phyloP scores from a whole-genome alignment of 768 basidiomycete genomes.

The Lactifluus volemus region DNA sequence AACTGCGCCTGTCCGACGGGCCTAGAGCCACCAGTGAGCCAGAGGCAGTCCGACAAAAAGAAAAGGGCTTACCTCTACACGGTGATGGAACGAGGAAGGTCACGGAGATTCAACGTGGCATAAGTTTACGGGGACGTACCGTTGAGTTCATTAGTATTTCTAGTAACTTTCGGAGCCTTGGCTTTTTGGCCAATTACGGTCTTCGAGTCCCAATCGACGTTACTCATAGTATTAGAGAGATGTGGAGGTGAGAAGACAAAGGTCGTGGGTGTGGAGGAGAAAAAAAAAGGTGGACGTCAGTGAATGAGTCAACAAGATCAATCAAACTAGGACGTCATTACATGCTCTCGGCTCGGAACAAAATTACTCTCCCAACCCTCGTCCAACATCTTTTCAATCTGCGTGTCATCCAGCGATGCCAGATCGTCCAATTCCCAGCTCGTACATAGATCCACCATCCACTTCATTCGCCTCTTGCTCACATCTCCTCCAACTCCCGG shows the following conservation, averaged over 20 bases:
- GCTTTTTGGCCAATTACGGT: slow-evolving; percentile 63
- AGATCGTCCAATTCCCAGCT: slow-evolving; percentile 81
- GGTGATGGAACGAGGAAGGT: neutral
- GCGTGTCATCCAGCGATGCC: slow-evolving; percentile 52
- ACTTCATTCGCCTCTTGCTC: slow-evolving; percentile 77
- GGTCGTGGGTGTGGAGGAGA: slow-evolving; percentile 3
- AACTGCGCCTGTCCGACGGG: slow-evolving; percentile 65
- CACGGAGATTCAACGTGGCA: slow-evolving; percentile 19
- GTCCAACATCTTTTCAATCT: slow-evolving; percentile 59
- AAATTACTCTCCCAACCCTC: slow-evolving; percentile 75
- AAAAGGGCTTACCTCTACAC: slow-evolving; percentile 17
- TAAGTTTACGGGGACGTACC: slow-evolving; percentile 27
- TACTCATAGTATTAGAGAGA: slow-evolving; percentile 21
- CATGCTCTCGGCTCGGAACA: slow-evolving; percentile 34
- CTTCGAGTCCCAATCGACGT: slow-evolving; percentile 62
- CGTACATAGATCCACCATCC: slow-evolving; percentile 87
- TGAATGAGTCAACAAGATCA: slow-evolving; percentile 23
- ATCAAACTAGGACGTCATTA: neutral
- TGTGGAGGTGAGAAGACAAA: neutral
- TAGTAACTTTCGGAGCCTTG: slow-evolving; percentile 53
- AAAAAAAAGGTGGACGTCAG: neutral
- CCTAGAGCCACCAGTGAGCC: slow-evolving; percentile 35
- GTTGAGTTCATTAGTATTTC: slow-evolving; percentile 51
- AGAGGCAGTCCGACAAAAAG: neutral
- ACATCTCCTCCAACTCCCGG: slow-evolving; percentile 75